Evolutionary conservation across 805 yeast genomes (phyloP), one percentile per base, ranked within the genome.

Genomic region (Tetrapisispora arboricola): DNA sequence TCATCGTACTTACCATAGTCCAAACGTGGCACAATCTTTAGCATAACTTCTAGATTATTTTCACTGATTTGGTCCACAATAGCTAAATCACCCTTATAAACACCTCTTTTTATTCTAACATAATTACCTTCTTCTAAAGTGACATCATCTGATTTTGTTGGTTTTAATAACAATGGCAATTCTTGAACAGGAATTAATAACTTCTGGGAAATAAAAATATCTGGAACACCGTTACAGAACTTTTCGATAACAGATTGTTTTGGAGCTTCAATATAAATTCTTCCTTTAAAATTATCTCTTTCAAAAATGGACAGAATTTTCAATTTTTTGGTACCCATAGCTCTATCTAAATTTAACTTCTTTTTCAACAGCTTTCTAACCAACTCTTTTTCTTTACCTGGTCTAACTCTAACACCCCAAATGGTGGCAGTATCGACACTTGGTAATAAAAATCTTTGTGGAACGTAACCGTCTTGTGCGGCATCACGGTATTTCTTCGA

Each of bases 371-470:
- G 67, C 49, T 84, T 84, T 49, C 86, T 76, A 19, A 92, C 95
- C 48, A 88, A 68, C 40, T 86, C 95, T 61, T 85, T 90, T 63
- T 92, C 98, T 50, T 82, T 78, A 38, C 97, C 96, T 26, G 84
- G 86, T 55, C 94, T 76, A 66, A 94, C 86, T 63, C 96, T 77
- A 35, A 92, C 77, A 56, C 95, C 97, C 84, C 95, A 92, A 53
- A 92, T 85, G 41, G 86, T 79, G 8, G 98, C 97, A 58, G 92
- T 96, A 54, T 88, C 86, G 44, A 92, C 95, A 25, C 96, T 86
- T 11, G 98, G 98, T 63, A 92, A 72, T 51, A 92, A 71, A 53
- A 92, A 75, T 56, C 95, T 80, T 61, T 92, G 98, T 6, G 97
- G 92, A 11, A 90, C 95, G 35, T 81, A 75, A 26, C 87, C 85